These are phyloP conservation scores for Trichosporon sp. DNA, from an alignment of 1,284 basidiomycete species.

Conservation along the genomic window DNA sequence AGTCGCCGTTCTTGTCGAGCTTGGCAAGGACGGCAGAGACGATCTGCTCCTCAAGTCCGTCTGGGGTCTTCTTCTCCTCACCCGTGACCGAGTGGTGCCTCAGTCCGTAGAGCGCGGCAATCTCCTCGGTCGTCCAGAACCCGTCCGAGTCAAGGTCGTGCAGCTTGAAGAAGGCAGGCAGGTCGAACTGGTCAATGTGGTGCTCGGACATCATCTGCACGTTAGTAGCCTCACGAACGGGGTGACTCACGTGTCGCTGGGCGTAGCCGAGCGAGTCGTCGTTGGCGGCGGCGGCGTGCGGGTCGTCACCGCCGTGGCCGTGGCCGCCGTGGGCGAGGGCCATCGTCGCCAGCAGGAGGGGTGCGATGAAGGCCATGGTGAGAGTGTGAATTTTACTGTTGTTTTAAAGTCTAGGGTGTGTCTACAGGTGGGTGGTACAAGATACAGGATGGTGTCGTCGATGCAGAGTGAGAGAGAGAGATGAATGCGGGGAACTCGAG, in stretches of 20 bases:
- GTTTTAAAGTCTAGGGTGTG: not conserved
- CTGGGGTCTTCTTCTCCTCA: constrained; percentile 70
- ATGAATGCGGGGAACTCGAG: not conserved
- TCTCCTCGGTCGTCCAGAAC: constrained; percentile 74
- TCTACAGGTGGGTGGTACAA: constrained; percentile 3
- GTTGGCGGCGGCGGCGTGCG: constrained; percentile 25
- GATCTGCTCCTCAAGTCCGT: constrained; percentile 68
- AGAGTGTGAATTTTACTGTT: not conserved
- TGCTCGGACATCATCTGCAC: constrained; percentile 56
- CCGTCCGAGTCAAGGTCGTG: constrained; percentile 87
- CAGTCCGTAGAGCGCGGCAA: constrained; percentile 90
- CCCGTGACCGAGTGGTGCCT: constrained; percentile 92
- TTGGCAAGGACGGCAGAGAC: constrained; percentile 71
- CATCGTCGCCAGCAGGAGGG: constrained; percentile 31
- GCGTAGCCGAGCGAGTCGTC: constrained; percentile 57
- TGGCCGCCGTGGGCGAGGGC: constrained; percentile 50
- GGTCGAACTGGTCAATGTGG: constrained; percentile 56
- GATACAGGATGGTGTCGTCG: not conserved
- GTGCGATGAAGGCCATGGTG: constrained; percentile 25
- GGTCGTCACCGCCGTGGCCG: constrained; percentile 42
- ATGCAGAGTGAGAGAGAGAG: not conserved
- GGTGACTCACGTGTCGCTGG: constrained; percentile 61
- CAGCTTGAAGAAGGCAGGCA: constrained; percentile 60
- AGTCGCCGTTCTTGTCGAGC: constrained; percentile 80
- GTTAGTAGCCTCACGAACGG: constrained; percentile 4